Evolutionary conservation across 805 yeast genomes (phyloP).

Genomic region (Saccharomycopsis sp.): DNA sequence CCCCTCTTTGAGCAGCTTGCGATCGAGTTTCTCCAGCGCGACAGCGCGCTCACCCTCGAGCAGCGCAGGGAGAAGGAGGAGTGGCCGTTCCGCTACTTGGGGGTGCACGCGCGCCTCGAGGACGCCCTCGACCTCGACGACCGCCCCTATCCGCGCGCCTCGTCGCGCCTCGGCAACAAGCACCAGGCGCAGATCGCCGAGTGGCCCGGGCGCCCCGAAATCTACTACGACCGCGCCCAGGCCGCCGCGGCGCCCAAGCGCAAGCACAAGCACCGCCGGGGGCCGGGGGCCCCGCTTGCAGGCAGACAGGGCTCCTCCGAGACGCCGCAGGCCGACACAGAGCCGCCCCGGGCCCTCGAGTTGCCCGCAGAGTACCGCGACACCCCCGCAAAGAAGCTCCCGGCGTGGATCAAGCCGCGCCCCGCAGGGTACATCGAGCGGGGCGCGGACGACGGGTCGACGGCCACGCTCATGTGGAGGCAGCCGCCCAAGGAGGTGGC

Average conservation of each 20-base stretch:
- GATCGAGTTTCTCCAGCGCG: conserved; percentile 42
- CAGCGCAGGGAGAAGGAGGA: conserved; percentile 54
- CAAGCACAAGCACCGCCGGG: conserved; percentile 9
- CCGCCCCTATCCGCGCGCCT: conserved; percentile 73
- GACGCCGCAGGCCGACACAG: background rate
- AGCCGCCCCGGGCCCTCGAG: conserved; percentile 24
- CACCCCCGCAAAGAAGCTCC: conserved; percentile 41
- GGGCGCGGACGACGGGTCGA: conserved; percentile 61
- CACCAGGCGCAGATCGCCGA: conserved; percentile 65
- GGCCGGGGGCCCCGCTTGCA: background rate
- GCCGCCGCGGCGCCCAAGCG: conserved; percentile 19
- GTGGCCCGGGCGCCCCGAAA: conserved; percentile 58
- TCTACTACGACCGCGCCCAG: conserved; percentile 48
- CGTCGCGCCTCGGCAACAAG: conserved; percentile 66
- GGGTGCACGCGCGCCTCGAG: conserved; percentile 65
- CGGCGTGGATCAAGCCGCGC: conserved; percentile 70
- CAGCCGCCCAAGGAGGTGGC: conserved; percentile 29
- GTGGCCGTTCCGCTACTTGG: conserved; percentile 78
- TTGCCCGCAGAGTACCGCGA: conserved; percentile 43
- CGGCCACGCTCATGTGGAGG: conserved; percentile 64
- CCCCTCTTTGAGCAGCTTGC: conserved; percentile 58
- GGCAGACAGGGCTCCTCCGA: background rate
- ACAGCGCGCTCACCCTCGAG: conserved; percentile 33
- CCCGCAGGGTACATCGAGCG: conserved; percentile 81
- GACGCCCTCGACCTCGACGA: conserved; percentile 75